Conservation (phyloP, 495 filamentous ascomycete genomes). For the Penicillium cataractarum region DNA sequence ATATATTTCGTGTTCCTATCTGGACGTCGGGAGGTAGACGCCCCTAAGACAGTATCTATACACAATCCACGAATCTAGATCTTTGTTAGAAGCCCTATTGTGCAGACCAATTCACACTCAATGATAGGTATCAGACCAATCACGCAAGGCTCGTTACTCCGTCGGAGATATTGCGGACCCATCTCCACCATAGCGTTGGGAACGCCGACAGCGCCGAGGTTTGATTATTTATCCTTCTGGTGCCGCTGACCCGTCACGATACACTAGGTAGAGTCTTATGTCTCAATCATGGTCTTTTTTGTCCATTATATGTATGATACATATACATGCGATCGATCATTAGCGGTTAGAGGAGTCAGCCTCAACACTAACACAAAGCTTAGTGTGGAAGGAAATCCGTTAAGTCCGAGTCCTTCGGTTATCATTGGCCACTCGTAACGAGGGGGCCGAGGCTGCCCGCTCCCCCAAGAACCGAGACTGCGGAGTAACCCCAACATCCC, state of each 20-base stretch:
- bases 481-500: conserved; percentile 17
- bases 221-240: background rate
- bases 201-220: conserved; percentile 8
- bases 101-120: background rate
- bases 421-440: conserved; percentile 6
- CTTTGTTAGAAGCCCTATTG: background rate
- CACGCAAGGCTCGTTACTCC: background rate
- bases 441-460: conserved; percentile 25
- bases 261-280: background rate
- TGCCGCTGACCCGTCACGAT: background rate
- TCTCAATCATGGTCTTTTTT: background rate
- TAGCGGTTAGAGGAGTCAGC: background rate
- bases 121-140: background rate
- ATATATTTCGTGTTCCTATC: no score
- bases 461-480: conserved; percentile 15
- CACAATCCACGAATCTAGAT: background rate
- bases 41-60: no score
- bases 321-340: background rate
- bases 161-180: conserved; percentile 1
- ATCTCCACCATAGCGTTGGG: background rate
- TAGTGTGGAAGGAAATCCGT: background rate
- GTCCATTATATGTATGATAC: background rate
- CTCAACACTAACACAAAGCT: background rate
- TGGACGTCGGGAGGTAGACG: no score
- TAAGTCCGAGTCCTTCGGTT: conserved; percentile 12